These are phyloP conservation scores for Aspergillus saccharolyticus DNA, from an alignment of 495 filamentous ascomycete genomes.

Conservation along the genomic window DNA sequence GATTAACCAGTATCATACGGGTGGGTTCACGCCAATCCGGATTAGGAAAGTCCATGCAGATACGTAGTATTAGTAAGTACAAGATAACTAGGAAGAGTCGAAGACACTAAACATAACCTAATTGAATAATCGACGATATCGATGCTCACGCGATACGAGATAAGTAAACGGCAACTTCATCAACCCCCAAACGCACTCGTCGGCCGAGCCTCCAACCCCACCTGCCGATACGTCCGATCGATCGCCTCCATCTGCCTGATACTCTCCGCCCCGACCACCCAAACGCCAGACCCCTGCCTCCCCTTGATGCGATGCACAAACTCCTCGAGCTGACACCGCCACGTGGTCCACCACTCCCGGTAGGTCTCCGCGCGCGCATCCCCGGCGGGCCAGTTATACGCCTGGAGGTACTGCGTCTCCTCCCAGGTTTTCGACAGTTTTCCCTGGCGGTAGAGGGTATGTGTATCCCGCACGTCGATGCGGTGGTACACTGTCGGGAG, in stretches of 20 bases:
- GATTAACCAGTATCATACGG: neutral
- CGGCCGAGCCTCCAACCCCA: constrained; percentile 30
- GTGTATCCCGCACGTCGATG: constrained; percentile 45
- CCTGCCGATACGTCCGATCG: constrained; percentile 48
- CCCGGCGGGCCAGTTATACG: constrained; percentile 42
- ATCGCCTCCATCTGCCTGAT: constrained; percentile 49
- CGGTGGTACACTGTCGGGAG: constrained; percentile 41
- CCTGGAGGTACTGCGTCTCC: constrained; percentile 36
- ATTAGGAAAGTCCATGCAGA: neutral
- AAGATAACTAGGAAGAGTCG: too few species aligned
- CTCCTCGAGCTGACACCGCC: constrained; percentile 50
- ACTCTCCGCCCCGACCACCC: constrained; percentile 48
- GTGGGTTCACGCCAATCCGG: neutral
- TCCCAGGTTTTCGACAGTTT: constrained; percentile 40
- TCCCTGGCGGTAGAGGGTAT: constrained; percentile 29
- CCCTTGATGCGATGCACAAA: constrained; percentile 52
- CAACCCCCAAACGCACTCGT: constrained; percentile 13
- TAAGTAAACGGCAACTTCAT: neutral
- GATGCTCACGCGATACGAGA: too few species aligned
- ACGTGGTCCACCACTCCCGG: constrained; percentile 43
- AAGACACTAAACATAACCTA: too few species aligned
- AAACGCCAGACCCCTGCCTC: constrained; percentile 34
- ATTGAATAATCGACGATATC: too few species aligned
- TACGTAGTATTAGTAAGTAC: too few species aligned
- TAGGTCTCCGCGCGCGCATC: constrained; percentile 16